A percentile compares a stretch with the other conserved stretches of the same genome.
These are phyloP conservation scores for Solanum dulcamara DNA, from an alignment of 257 asterid genomes.

Conservation along the genomic window DNA sequence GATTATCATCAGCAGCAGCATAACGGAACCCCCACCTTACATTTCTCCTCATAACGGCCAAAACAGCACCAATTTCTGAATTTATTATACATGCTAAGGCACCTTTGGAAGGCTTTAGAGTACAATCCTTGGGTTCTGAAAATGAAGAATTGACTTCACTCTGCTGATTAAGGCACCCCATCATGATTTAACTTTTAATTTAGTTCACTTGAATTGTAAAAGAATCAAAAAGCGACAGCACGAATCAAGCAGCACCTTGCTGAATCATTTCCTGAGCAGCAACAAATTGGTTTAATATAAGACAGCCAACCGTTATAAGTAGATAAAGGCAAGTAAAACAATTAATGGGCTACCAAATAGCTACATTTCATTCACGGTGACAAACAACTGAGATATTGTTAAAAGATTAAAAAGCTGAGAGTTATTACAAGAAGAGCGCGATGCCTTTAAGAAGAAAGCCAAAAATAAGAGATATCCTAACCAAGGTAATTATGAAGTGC, in stretches of 20 bases:
- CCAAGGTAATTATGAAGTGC: not conserved
- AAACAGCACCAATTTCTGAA: conserved; percentile 6
- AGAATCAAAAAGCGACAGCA: not conserved
- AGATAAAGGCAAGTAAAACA: not conserved
- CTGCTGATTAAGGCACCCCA: conserved; percentile 1
- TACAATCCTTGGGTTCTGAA: not conserved
- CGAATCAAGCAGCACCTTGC: not conserved
- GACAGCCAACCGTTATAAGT: not conserved
- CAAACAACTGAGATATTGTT: not conserved
- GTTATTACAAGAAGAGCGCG: not conserved
- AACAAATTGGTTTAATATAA: not conserved
- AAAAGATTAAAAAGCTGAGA: not conserved
- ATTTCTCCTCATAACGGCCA: conserved; percentile 6
- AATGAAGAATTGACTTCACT: not conserved
- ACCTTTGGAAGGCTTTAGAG: not conserved
- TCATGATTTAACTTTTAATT: not conserved
- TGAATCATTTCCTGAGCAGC: not conserved
- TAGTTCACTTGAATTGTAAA: not conserved
- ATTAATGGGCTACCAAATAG: not conserved
- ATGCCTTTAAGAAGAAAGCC: not conserved
- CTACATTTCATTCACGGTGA: not conserved
- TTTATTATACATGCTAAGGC: conserved; percentile 4
- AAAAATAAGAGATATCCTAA: not conserved
- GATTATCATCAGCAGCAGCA: not conserved
- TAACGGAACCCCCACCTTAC: conserved; percentile 2